Base-by-base conservation (phyloP, 2,329 filamentous ascomycete genomes). In the Arthrobotrys iridis region DNA sequence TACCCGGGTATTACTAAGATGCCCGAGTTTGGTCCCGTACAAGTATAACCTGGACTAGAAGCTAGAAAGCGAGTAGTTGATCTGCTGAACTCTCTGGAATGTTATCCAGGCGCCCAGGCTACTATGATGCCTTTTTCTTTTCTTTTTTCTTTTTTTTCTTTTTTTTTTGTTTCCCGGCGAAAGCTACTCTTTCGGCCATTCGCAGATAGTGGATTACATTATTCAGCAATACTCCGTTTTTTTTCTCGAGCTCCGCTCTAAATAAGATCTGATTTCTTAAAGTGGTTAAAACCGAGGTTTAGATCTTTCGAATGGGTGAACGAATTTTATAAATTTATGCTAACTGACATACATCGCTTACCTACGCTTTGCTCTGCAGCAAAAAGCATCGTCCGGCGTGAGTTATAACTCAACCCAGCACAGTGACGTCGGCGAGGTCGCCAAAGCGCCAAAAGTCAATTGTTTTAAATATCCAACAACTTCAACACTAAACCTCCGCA, bases 381-480 rank as follows among this genome's bases (percentile, higher is more conserved):
- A n/a, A n/a, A n/a, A n/a, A n/a, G n/a, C n/a, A n/a, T 37, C 33
- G 6, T 37, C 6, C 6, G 33, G 33, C 33, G 33, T 37, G 6
- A 37, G 6, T 22, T 24, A 40, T 40, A 58, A 15, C 5, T 40
- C 40, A 6, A 20, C 20, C 6, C 24, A 33, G 8, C 2, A 13
- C 52, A 18, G 65, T 70, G 65, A 70, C 65, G 59, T 70, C 64
- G 48, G 30, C 33, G 18, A 11, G n/a, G 8, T 8, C 8, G 22
- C n/a, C 26, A 57, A 46, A 46, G n/a, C 22, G 52, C 24, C 35
- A n/a, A n/a, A n/a, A n/a, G n/a, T 43, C 37, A 22, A 30, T 6
- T 37, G 6, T 13, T 48, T 48, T 20, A 15, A 41, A 41, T 66
- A 66, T 74, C 70, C 70, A 67, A 74, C 70, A 57, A 30, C 40